phyloP scores from a whole-genome alignment of 768 basidiomycete species.

The Suillus hirtellus region DNA sequence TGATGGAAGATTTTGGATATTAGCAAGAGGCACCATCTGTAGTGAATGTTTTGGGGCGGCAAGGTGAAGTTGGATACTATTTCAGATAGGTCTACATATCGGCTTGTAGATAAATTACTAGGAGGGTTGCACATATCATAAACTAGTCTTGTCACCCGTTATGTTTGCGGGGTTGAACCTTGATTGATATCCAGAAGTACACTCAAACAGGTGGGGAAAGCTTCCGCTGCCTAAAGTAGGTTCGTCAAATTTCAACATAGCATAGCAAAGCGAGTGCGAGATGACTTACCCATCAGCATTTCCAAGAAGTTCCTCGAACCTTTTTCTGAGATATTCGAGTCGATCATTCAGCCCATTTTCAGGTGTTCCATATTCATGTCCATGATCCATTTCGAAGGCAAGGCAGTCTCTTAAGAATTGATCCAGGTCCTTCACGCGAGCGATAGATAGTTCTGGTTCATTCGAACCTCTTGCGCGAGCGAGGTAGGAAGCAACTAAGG shows the following conservation, averaged over 20 bases:
- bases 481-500: constrained; percentile 69
- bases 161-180: neutral
- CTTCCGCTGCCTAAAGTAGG: constrained; percentile 1
- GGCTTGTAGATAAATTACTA: neutral
- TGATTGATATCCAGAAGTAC: neutral
- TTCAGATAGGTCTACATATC: neutral
- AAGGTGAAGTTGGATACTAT: neutral
- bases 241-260: neutral
- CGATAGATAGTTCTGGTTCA: constrained; percentile 66
- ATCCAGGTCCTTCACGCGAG: constrained; percentile 60
- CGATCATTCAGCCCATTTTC: constrained; percentile 14
- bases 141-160: neutral
- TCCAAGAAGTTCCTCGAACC: constrained; percentile 32
- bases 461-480: constrained; percentile 68
- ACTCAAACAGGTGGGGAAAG: neutral
- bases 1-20: neutral
- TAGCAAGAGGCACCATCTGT: neutral
- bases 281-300: constrained; percentile 15
- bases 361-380: constrained; percentile 31
- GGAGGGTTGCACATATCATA: neutral
- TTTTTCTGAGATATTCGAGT: constrained; percentile 19
- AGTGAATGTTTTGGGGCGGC: neutral
- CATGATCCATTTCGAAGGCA: constrained; percentile 60
- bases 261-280: neutral
- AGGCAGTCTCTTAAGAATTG: constrained; percentile 64